These are phyloP conservation scores for Cystodermella granulosa DNA, from an alignment of 1,284 basidiomycete species.

Conservation along the genomic window DNA sequence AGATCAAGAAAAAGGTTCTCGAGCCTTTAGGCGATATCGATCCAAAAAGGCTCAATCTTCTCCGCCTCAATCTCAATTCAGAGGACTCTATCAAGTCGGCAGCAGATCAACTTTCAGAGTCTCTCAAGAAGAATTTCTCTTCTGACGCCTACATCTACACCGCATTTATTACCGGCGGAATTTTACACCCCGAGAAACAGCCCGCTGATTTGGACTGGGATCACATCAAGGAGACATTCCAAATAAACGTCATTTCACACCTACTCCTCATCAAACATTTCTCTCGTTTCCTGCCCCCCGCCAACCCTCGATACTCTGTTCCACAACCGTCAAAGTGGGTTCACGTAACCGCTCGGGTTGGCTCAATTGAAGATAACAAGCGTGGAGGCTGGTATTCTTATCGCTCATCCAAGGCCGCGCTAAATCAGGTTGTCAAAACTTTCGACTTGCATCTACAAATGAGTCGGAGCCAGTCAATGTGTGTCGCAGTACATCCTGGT, in stretches of 20 bases:
- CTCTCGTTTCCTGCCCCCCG: constrained; percentile 48
- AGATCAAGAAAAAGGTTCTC: constrained; percentile 44
- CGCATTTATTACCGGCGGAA: constrained; percentile 54
- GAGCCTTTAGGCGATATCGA: constrained; percentile 42
- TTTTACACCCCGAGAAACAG: constrained; percentile 55
- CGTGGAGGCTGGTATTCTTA: constrained; percentile 72
- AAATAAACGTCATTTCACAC: constrained; percentile 58
- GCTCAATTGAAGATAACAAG: constrained; percentile 59
- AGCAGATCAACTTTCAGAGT: constrained; percentile 39
- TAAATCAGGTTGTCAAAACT: constrained; percentile 69
- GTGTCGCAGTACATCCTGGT: constrained; percentile 57
- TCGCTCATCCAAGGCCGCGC: constrained; percentile 67
- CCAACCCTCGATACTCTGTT: constrained; percentile 16
- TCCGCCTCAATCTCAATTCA: constrained; percentile 49
- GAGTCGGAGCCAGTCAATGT: constrained; percentile 52
- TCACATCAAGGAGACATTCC: constrained; percentile 47
- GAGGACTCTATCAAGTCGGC: constrained; percentile 50
- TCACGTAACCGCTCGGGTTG: constrained; percentile 59
- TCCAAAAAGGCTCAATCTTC: constrained; percentile 44
- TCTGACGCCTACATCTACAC: constrained; percentile 46
- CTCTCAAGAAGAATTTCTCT: constrained; percentile 25
- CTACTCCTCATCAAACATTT: constrained; percentile 61
- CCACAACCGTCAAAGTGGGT: constrained; percentile 51
- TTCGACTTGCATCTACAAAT: constrained; percentile 61
- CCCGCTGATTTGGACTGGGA: constrained; percentile 49